Base-by-base conservation (phyloP, 805 yeast species). In the Dipodascopsis uninucleata region DNA sequence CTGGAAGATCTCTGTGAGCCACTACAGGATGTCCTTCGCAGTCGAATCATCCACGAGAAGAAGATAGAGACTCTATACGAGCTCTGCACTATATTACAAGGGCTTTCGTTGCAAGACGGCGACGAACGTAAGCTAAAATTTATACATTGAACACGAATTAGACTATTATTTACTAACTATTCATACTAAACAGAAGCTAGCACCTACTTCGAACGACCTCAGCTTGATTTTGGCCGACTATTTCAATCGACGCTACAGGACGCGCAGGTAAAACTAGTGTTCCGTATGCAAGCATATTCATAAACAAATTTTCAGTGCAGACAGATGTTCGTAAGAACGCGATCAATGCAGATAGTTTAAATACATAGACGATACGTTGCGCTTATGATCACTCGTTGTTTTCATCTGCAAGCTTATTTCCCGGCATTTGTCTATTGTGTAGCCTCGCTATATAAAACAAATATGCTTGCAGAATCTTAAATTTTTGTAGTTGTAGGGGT, bases 191-290 rank as follows among this genome's bases (percentile, higher is more conserved):
- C 12, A 3, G 34, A 21, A 23, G 16, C 31, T 5, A 31, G 14
- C 9, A 32, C 18, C 16, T 36, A 23, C 14, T 34, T 40, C 41
- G 44, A 41, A 34, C 67, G 66, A 45, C 65, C 64, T 36, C 59
- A 60, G 34, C 55, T 64, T n/a, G 71, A 77, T 46, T 73, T 74
- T 49, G 85, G 80, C 7, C 71, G 70, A 34, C 64, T 87, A 3
- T 81, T 85, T 51, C 77, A 76, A 43, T 89, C 94, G 0, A 75
- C 87, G 8, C 62, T 83, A 21, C 78, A 80, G 45, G 95, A 84
- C 57, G 77, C 82, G 0, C 97, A 90, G 64, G 74, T 85, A 1
- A 70, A 96, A 48, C 69, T 90, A 31, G 81, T 87, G 1, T 85
- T 89, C 62, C 72, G 90, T 55, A 82, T 84, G 9, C 93, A 86